Evolutionary conservation across 2,329 filamentous ascomycete genomes (phyloP), one percentile per base, ranked within the genome.

Genomic region (Cladosporium sp.): DNA sequence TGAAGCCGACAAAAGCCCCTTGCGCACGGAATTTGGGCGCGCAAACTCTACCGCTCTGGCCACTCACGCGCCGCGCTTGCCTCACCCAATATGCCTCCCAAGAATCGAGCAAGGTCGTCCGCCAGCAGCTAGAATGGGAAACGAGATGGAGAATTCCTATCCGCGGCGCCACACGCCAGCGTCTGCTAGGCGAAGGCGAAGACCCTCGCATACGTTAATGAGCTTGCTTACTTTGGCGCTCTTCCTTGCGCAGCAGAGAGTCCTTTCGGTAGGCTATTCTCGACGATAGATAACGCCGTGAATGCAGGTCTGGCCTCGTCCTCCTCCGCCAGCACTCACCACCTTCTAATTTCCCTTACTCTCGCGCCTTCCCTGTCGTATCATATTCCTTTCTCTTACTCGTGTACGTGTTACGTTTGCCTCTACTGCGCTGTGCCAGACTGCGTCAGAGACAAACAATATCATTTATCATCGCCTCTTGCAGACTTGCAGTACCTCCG

Each of bases 151-250:
- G 52, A 33, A 55, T 21, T 55, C 31, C 52, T 28, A 55, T 29
- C 52, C 40, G 28, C 28, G 52, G 29, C 52, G 52, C 52, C 52
- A 55, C 52, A 29, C 28, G 28, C 40, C 40, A 46, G 40, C n/a
- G 40, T 46, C n/a, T 46, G 40, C 40, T 46, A 46, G 40, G 40
- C 40, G 40, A 46, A 21, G 40, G 40, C 40, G 40, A 46, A 46
- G 40, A 31, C 52, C 52, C 52, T 55, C 52, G 52, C 52, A 55
- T 55, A 10, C 49, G 12, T 55, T 55, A 33, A 55, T 55, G 52
- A 55, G 52, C 28, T 55, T 55, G n/a, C 52, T 31, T 55, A 35
- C 33, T 29, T 33, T 46, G n/a, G 18, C 23, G 29, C 28, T 18
- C 52, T 55, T 55, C 52, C 52, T 55, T 55, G 52, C 52, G 52